Conservation (phyloP, 108 stramenopile genomes). For the Aurantiochytrium sp. region DNA sequence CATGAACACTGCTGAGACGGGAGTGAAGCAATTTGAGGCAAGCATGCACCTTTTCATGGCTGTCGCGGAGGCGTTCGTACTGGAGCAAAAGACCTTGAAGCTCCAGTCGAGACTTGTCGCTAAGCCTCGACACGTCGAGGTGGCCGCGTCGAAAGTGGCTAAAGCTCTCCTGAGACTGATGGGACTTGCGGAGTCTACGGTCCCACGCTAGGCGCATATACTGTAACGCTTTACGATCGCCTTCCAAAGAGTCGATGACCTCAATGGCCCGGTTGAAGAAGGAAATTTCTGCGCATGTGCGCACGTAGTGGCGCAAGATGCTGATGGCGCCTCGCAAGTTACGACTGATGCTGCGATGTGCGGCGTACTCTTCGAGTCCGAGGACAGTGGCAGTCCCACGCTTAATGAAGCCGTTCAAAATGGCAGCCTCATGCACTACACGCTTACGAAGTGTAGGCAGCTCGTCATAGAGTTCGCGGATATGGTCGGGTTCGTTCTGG, state of each 20-base stretch:
- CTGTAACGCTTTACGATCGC: not conserved
- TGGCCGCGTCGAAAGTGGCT: not conserved
- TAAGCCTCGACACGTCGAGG: not conserved
- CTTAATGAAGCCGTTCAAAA: not conserved
- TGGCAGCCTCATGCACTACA: not conserved
- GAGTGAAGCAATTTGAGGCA: not conserved
- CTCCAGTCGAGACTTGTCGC: not conserved
- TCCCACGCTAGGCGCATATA: not conserved
- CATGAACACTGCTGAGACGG: not conserved
- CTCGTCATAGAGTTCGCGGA: not conserved
- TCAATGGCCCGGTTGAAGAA: not conserved
- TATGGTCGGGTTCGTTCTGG: not conserved
- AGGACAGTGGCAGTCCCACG: not conserved
- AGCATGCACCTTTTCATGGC: not conserved
- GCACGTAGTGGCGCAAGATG: not conserved
- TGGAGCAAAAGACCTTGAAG: not conserved
- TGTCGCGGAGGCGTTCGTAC: not conserved
- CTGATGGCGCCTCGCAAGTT: not conserved
- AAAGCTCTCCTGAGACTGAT: not conserved
- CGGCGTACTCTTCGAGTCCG: not conserved
- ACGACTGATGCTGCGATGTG: not conserved
- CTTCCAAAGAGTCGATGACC: not conserved
- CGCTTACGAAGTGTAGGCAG: not conserved
- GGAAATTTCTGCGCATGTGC: not conserved
- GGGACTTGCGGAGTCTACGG: not conserved